Base-by-base conservation (phyloP, 371 early-diverging fungal genomes). In the Chytridium lagenaria region DNA sequence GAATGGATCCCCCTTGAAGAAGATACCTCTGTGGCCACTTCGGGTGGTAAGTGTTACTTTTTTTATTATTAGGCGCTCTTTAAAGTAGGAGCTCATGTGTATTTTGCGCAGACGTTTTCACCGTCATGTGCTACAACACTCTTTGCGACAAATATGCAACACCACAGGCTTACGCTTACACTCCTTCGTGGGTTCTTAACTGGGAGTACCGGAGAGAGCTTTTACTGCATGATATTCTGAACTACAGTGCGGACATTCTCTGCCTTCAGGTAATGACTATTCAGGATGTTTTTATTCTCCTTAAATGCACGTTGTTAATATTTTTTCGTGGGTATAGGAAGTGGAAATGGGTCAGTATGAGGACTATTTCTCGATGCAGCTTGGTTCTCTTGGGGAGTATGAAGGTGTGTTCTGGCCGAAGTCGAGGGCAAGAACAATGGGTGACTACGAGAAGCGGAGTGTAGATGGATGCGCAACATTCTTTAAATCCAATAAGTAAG, bases 381-480 rank as follows among this genome's bases (percentile, higher is more conserved):
- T 61, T 15, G 37, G 19, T 36, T 15, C 61, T 28, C 81, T 85
- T 55, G 92, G 92, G 22, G 92, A 88, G 19, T 99, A 99, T 80
- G 95, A 96, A 31, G 91, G 97, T 50, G 89, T 95, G 1, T 98
- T 97, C 79, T 94, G 89, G 89, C 95, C 95, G 64, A 98, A 98
- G 80, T 92, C 96, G 26, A 89, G 98, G 59, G 93, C 95, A 55
- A 89, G 93, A 75, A 95, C 94, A 1, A 95, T 98, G 95, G 78
- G 88, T 44, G 98, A 97, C 68, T 89, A 87, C 76, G 96, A 98
- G 69, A 92, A 94, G 65, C 80, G 90, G 64, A 76, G 78, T 16
- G 98, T 99, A 0, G 99, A 99, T 83, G 99, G 99, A 3, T 99
- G 99, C 82, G 99, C 98, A 10, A 99, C 92, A 0, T 98, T 99